Base-by-base conservation (phyloP, 1,284 basidiomycete species). In the Pisolithus thermaeus region DNA sequence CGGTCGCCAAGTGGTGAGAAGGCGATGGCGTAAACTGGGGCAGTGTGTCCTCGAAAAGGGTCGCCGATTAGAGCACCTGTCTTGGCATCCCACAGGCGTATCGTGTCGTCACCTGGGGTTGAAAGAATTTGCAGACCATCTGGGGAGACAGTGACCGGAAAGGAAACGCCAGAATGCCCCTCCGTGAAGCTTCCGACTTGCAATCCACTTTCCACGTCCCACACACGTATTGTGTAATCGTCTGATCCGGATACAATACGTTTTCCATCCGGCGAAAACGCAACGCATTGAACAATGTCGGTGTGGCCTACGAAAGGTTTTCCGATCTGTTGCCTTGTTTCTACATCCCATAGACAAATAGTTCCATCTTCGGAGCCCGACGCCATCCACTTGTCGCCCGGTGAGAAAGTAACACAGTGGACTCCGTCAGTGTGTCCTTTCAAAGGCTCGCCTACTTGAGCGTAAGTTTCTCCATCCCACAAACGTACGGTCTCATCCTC, bases 321-420 rank as follows among this genome's bases (percentile, higher is more conserved):
- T 14, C 45, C 28, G 36, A 47, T 20, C 3, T 46, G 20, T 37
- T 46, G 20, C 20, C 50, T 42, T 27, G 50, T 51, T 45, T 71
- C 64, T 28, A 78, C 75, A 59, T 84, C 80, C 83, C 83, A 85
- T 3, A 85, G 72, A 40, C 82, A 73, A 25, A 84, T 78, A 59
- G 82, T 73, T 11, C 79, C 81, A 60, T 84, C 81, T 9, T 84
- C 66, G 32, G 75, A 77, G 23, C 82, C 81, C 0, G 81, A 80
- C 3, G 81, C 82, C 23, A 85, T 75, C 47, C 80, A 67, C 39
- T 73, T 71, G 8, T 79, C 80, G 62, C 84, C 80, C 8, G 78
- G 78, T 23, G 76, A 81, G 49, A 84, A 76, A 60, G 73, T 69
- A 50, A 79, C 76, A 47, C 67, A 70, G 12, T 75, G 80, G 44